phyloP scores from a whole-genome alignment of 1,284 basidiomycete genomes.

The Macrocystidia cucumis region DNA sequence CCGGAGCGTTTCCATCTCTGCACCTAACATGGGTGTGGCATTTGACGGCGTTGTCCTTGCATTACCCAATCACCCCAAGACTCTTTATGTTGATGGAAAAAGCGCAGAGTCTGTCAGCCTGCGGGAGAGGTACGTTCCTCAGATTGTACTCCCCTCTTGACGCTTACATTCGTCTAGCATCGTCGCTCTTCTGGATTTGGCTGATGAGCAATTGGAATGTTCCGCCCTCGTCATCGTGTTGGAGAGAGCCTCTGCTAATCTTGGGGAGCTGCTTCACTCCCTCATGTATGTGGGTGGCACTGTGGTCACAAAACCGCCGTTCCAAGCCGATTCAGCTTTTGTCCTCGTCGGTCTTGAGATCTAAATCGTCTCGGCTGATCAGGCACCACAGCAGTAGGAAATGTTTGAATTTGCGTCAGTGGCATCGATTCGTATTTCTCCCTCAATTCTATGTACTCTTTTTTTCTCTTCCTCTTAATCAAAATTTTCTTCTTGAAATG shows the following conservation, averaged over 20 bases:
- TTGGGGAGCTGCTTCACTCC: constrained; percentile 64
- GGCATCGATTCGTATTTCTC: too few species aligned
- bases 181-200: constrained; percentile 75
- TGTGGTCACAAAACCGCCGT: constrained; percentile 69
- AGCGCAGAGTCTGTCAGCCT: constrained; percentile 68
- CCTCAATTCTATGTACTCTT: too few species aligned
- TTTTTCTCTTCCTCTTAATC: too few species aligned
- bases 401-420: too few species aligned
- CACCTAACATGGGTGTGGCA: constrained; percentile 52
- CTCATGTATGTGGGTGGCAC: constrained; percentile 79
- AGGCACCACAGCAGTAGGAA: too few species aligned
- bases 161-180: constrained; percentile 38
- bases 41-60: constrained; percentile 75
- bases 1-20: constrained; percentile 64
- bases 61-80: constrained; percentile 61
- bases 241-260: constrained; percentile 47
- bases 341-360: constrained; percentile 76
- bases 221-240: constrained; percentile 70
- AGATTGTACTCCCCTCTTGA: constrained; percentile 7
- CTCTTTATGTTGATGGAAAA: constrained; percentile 76
- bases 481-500: too few species aligned
- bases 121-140: constrained; percentile 59
- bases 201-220: constrained; percentile 71
- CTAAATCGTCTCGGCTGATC: too few species aligned
- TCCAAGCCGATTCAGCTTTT: constrained; percentile 61